Evolutionary conservation across 2,329 filamentous ascomycete genomes (phyloP).

Genomic region (Fusarium praegraminearum): DNA sequence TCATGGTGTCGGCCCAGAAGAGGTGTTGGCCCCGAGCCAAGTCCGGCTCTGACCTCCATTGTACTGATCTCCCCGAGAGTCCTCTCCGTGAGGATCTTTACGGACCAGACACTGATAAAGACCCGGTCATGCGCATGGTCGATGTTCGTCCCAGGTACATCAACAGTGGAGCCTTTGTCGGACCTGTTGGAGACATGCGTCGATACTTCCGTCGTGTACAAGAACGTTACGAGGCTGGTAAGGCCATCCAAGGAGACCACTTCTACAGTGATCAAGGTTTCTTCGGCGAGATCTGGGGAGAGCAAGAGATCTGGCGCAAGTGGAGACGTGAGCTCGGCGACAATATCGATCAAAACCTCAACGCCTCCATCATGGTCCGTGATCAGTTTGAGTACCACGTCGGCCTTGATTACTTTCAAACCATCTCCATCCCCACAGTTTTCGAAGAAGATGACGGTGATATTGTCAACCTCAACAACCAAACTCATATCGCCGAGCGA

Average conservation of each 20-base stretch:
- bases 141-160: slow-evolving; percentile 44
- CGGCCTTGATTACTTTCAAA: slow-evolving; percentile 41
- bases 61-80: slow-evolving; percentile 30
- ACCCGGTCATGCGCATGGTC: slow-evolving; percentile 21
- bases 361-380: slow-evolving; percentile 19
- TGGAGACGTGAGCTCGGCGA: slow-evolving; percentile 28
- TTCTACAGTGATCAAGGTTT: slow-evolving; percentile 49
- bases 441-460: slow-evolving; percentile 42
- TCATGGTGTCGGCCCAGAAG: slow-evolving; percentile 43
- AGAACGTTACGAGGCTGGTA: slow-evolving; percentile 36
- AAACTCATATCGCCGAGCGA: slow-evolving; percentile 11
- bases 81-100: slow-evolving; percentile 42
- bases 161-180: slow-evolving; percentile 49
- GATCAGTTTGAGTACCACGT: slow-evolving; percentile 43
- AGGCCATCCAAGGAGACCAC: slow-evolving; percentile 15
- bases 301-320: slow-evolving; percentile 44
- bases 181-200: slow-evolving; percentile 44
- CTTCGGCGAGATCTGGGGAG: slow-evolving; percentile 48
- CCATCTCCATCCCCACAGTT: slow-evolving; percentile 41
- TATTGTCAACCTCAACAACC: slow-evolving; percentile 36
- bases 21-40: slow-evolving; percentile 37
- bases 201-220: slow-evolving; percentile 42
- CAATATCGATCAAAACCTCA: slow-evolving; percentile 9
- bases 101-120: slow-evolving; percentile 35
- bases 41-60: slow-evolving; percentile 35